These are phyloP conservation scores for Aspergillaceae sp. DNA, from an alignment of 2,329 filamentous ascomycete genomes.

Conservation along the genomic window DNA sequence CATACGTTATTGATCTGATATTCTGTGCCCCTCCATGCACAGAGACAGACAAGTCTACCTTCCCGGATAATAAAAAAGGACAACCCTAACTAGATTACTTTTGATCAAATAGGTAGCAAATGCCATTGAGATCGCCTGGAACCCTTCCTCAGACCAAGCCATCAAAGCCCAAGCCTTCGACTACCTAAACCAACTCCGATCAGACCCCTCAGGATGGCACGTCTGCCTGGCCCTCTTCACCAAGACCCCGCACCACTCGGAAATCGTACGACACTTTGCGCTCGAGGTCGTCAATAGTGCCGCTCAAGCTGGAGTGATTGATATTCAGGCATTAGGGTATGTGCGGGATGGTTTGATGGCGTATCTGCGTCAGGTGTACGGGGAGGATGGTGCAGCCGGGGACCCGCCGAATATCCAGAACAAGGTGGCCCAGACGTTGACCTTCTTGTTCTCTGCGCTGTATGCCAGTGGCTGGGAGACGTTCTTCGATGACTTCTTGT, in stretches of 20 bases:
- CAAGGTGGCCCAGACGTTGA: slow-evolving; percentile 92
- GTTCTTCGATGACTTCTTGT: slow-evolving; percentile 85
- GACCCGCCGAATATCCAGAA: slow-evolving; percentile 81
- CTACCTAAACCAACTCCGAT: slow-evolving; percentile 60
- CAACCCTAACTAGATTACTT: slow-evolving; percentile 3
- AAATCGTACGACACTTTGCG: slow-evolving; percentile 79
- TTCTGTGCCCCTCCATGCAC: slow-evolving; percentile 13
- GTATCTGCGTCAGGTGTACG: slow-evolving; percentile 72
- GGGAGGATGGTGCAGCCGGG: slow-evolving; percentile 46
- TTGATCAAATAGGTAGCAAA: slow-evolving; percentile 62
- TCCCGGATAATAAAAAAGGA: neutral
- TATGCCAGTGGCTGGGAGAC: slow-evolving; percentile 80
- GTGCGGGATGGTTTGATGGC: slow-evolving; percentile 74
- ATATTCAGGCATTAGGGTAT: slow-evolving; percentile 60
- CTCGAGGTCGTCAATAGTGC: slow-evolving; percentile 92
- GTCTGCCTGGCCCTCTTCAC: slow-evolving; percentile 80
- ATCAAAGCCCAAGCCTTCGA: slow-evolving; percentile 67
- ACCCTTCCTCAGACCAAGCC: slow-evolving; percentile 64
- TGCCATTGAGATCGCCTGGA: slow-evolving; percentile 89
- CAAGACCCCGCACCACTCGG: slow-evolving; percentile 63
- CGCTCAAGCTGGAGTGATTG: slow-evolving; percentile 69
- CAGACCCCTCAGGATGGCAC: slow-evolving; percentile 82
- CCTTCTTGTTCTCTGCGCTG: slow-evolving; percentile 79
- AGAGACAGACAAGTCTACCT: too few relatives aligned
- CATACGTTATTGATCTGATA: neutral